Evolutionary conservation across 345 rosid species (phyloP), one percentile per base, ranked within the genome.

Genomic region (Iberis pinnata): DNA sequence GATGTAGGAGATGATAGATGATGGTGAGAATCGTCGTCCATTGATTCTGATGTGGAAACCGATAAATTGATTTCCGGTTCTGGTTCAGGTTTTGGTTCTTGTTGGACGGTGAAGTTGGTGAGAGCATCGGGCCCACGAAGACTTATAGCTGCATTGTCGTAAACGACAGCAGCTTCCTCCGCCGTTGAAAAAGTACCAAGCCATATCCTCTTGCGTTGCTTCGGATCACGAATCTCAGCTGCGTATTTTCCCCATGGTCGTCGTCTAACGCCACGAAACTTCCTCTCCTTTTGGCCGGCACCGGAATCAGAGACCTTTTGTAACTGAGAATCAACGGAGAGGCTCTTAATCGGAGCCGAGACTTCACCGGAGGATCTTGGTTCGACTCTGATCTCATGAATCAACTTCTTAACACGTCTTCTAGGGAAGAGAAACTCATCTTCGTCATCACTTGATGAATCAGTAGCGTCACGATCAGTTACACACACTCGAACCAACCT

Each of bases 241-340:
- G 98, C 98, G 87, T 89, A 90, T 73, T 82, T 90, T 0, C 98
- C 98, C 98, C 98, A 90, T 0, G 98, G 98, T 67, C 98, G 74
- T 48, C 78, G 92, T 47, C 98, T 65, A 0, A 90, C 96, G 7
- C 96, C 97, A 0, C 97, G 80, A 50, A 70, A 89, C 85, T 89
- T 89, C 64, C 64, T 84, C 12, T 53, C 70, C 14, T 18, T 73
- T 53, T 46, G 61, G 49, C 44, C 43, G 11, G 35, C 41, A 1
- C 15, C 29, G 20, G 52, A 16, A 20, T 17, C 48, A 29, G 65
- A 45, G 38, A 18, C 27, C 39, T 70, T 76, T 41, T 20, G 15
- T 14, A 15, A 35, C 7, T 56, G 19, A 20, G 61, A 22, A 37
- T 19, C 55, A 54, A 32, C 62, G 16, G 43, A n/a, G n/a, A 22